Evolutionary conservation across 2,329 filamentous ascomycete species (phyloP).

Genomic region (Sarocladiaceae sp.): DNA sequence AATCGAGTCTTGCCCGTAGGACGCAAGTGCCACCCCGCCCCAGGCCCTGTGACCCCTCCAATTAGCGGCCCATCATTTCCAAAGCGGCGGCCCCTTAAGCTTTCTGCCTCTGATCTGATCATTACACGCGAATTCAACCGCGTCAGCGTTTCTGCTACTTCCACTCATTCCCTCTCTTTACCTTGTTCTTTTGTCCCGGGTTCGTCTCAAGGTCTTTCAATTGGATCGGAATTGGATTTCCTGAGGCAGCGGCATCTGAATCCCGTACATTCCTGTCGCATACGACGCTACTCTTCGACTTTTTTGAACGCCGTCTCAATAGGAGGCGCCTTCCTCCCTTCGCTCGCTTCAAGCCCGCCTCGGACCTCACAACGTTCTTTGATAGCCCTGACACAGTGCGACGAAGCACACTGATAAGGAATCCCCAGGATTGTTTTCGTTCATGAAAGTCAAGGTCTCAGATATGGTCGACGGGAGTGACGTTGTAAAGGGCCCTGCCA

Average conservation of each 20-base stretch:
- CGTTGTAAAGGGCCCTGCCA: slow-evolving; percentile 18
- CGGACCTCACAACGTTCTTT: neutral
- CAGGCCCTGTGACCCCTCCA: neutral
- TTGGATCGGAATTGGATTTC: neutral
- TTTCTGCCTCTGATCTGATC: no score
- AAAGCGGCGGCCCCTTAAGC: no score
- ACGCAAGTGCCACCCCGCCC: neutral
- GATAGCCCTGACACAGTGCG: neutral
- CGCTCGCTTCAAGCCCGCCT: neutral
- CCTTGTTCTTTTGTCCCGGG: neutral
- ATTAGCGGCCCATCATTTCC: slow-evolving; percentile 9
- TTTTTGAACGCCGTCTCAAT: neutral
- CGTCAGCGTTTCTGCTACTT: slow-evolving; percentile 4
- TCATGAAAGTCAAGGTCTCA: slow-evolving; percentile 7
- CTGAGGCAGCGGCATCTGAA: no score
- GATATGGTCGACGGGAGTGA: slow-evolving; percentile 1
- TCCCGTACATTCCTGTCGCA: neutral
- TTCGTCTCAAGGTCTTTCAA: neutral
- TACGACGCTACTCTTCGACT: neutral
- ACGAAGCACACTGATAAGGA: neutral
- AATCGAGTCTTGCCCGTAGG: no score
- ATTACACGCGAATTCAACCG: slow-evolving; percentile 4
- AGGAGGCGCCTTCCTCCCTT: neutral
- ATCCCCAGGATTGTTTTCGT: neutral
- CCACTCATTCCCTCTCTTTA: neutral